phyloP scores from a whole-genome alignment of 2,329 filamentous ascomycete genomes.

The Byssochlamys sp. region DNA sequence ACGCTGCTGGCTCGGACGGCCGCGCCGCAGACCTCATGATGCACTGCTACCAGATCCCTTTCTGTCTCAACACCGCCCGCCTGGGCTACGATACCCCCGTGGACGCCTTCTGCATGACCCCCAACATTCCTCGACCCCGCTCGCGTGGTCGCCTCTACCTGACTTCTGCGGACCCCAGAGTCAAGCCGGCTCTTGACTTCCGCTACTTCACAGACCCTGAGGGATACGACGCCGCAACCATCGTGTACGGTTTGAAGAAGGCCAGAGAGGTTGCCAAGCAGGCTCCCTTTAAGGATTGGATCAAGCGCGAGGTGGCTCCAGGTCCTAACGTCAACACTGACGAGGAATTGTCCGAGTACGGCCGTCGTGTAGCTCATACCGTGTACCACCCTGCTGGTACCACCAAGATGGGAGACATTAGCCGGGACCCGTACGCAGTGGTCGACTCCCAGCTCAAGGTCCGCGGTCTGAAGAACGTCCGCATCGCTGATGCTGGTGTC shows the following conservation, averaged over 20 bases:
- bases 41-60: conserved; percentile 94
- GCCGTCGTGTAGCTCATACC: conserved; percentile 69
- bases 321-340: conserved; percentile 65
- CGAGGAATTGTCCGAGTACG: conserved; percentile 73
- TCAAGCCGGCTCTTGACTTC: conserved; percentile 79
- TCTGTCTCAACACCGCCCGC: conserved; percentile 73
- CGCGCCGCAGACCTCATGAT: conserved; percentile 82
- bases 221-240: conserved; percentile 73
- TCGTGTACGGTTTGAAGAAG: conserved; percentile 66
- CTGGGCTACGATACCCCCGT: conserved; percentile 63
- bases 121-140: conserved; percentile 75
- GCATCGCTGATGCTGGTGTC: conserved; percentile 77
- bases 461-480: conserved; percentile 59
- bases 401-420: conserved; percentile 75
- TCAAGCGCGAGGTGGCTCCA: conserved; percentile 71
- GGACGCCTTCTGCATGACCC: conserved; percentile 86
- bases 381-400: conserved; percentile 86
- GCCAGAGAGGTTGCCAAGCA: conserved; percentile 68
- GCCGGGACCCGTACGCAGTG: conserved; percentile 61
- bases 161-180: conserved; percentile 61
- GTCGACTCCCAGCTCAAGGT: conserved; percentile 69
- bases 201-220: conserved; percentile 80
- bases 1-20: conserved; percentile 61
- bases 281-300: conserved; percentile 70
- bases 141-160: conserved; percentile 70